Base-by-base conservation (phyloP, 2,329 filamentous ascomycete species). In the Nectriaceae sp. region DNA sequence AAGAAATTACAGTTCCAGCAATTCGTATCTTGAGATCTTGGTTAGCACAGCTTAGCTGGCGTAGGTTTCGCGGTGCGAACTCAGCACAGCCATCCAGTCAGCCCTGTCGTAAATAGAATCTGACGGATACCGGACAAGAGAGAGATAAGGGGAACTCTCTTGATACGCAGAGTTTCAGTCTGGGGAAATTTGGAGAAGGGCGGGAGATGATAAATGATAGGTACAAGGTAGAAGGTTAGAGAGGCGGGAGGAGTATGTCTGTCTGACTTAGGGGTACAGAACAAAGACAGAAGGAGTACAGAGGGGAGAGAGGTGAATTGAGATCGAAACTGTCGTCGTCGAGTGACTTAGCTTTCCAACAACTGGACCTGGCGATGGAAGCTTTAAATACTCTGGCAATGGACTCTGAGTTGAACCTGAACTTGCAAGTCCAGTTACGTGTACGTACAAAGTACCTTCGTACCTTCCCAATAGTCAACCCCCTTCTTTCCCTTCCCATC, bases 81-180 rank as follows among this genome's bases (percentile, higher is more conserved):
- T 62, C 60, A 62, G 50, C 53, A 62, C 58, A 63, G 60, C 60
- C 60, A 63, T 63, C 51, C 60, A 56, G 57, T 62, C 60, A 63
- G 58, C 60, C 46, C 57, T 63, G 58, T 63, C 47, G 55, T 53
- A 63, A 62, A 63, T 62, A 63, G 60, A 49, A 62, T 54, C 60
- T 57, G 58, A 55, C 49, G 53, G 49, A 43, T 24, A 46, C 44
- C 39, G 38, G 46, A 48, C 47, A 50, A 41, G 47, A 51, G 54
- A 63, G 55, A 63, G 60, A 63, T 63, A 63, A 63, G 55, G 54
- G 40, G 42, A 45, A 40, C 52, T 57, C 60, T 59, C 56, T 62
- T 61, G 60, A 61, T 62, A 58, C 52, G 51, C 47, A 41, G 38
- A 46, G 46, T 24, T 48, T 51, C 24, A 40, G 33, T 41, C 44